phyloP scores from a whole-genome alignment of 2,329 filamentous ascomycete genomes.

The Orbilia brochopaga region DNA sequence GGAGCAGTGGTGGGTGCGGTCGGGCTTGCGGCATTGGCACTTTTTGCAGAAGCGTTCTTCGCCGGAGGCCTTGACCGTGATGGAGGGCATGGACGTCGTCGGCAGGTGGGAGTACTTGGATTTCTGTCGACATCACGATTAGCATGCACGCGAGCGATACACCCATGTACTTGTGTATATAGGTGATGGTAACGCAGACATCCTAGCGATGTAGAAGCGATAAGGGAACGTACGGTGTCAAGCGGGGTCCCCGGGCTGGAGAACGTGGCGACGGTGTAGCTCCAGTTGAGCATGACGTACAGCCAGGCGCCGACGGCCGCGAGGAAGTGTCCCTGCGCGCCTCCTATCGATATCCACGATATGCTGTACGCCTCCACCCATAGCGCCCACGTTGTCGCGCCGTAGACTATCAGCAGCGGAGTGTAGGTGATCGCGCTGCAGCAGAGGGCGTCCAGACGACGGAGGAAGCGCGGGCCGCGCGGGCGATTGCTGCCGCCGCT shows the following conservation, averaged over 20 bases:
- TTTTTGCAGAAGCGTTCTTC: constrained; percentile 94
- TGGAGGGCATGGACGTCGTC: constrained; percentile 71
- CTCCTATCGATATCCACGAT: constrained; percentile 62
- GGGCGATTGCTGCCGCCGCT: constrained; percentile 31
- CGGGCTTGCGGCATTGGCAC: constrained; percentile 90
- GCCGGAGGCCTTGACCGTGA: constrained; percentile 92
- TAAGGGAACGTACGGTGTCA: constrained; percentile 45
- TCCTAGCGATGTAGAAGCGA: background rate
- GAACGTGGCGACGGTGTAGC: constrained; percentile 91
- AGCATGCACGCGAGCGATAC: constrained; percentile 2
- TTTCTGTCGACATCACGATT: constrained; percentile 55
- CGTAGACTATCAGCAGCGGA: constrained; percentile 86
- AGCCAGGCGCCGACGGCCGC: constrained; percentile 72
- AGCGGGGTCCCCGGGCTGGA: constrained; percentile 78
- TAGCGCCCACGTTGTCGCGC: constrained; percentile 89
- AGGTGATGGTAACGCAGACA: background rate
- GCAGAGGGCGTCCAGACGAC: constrained; percentile 62
- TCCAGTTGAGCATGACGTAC: constrained; percentile 81
- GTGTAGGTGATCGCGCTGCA: constrained; percentile 80
- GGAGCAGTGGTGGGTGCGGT: constrained; percentile 95
- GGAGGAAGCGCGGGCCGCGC: constrained; percentile 51
- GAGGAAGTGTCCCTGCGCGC: constrained; percentile 61
- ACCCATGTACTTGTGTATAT: background rate
- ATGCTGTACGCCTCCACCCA: constrained; percentile 78
- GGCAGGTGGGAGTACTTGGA: constrained; percentile 81